These are phyloP conservation scores for Wickerhamiella hasegawae DNA, from an alignment of 805 yeast species.

Conservation along the genomic window DNA sequence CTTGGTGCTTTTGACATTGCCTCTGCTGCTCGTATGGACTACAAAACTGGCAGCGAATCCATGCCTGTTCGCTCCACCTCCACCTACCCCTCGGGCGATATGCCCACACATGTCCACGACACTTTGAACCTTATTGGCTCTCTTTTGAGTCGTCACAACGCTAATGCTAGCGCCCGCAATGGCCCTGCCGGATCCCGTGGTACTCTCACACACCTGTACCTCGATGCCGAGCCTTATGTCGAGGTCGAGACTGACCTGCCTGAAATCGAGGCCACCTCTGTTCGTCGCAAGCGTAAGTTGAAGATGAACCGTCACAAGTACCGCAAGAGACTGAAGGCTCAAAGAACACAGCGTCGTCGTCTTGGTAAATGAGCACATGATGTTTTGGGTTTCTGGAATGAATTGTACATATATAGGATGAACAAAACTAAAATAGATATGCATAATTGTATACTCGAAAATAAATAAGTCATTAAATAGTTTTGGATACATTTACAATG, in stretches of 20 bases:
- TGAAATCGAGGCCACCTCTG: constrained; percentile 20
- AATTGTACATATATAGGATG: constrained; percentile 1
- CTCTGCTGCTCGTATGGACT: not conserved
- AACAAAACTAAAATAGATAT: not conserved
- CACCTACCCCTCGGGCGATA: not conserved
- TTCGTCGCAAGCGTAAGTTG: constrained; percentile 47
- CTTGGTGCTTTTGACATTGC: constrained; percentile 22
- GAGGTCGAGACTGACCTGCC: constrained; percentile 1
- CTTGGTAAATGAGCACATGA: constrained; percentile 11
- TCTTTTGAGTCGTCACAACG: constrained; percentile 3
- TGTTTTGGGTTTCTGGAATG: no score
- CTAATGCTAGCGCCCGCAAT: not conserved
- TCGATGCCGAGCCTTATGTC: constrained; percentile 1
- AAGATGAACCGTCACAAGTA: constrained; percentile 97
- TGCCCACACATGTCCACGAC: constrained; percentile 6
- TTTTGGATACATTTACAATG: no score
- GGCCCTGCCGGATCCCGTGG: not conserved
- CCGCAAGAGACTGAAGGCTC: constrained; percentile 92
- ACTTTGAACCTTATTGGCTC: constrained; percentile 5
- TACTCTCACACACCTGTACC: not conserved
- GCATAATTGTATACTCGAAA: not conserved
- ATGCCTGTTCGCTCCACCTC: not conserved
- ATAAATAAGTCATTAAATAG: not conserved
- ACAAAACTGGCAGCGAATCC: not conserved
- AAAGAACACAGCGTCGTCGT: constrained; percentile 33